Conservation (phyloP, 2,329 filamentous ascomycete genomes). For the Pseudofabraea citricarpa region DNA sequence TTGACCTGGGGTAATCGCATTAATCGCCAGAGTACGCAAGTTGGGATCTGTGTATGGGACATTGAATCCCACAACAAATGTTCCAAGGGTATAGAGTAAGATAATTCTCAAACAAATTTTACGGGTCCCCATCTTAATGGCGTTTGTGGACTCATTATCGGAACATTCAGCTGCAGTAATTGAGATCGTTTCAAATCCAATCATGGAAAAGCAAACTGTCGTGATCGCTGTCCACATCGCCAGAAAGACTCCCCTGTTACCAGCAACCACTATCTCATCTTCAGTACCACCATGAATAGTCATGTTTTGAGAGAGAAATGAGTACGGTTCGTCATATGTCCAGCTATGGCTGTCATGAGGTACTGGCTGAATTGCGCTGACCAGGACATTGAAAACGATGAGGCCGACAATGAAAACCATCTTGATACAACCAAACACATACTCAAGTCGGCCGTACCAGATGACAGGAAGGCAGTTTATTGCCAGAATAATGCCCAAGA, state of each 20-base stretch:
- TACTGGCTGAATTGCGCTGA: constrained; percentile 26
- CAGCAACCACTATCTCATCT: constrained; percentile 15
- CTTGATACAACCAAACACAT: constrained; percentile 58
- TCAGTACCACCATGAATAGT: constrained; percentile 22
- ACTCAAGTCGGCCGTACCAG: constrained; percentile 54
- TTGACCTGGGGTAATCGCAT: constrained; percentile 21
- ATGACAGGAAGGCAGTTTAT: constrained; percentile 33
- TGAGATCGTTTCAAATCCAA: constrained; percentile 37
- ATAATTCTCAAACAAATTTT: constrained; percentile 38
- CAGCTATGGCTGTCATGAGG: constrained; percentile 21
- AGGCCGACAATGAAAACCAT: constrained; percentile 53
- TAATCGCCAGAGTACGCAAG: constrained; percentile 6
- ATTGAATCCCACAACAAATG: constrained; percentile 36
- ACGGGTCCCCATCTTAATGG: constrained; percentile 38
- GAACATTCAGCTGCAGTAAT: constrained; percentile 39
- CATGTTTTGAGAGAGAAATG: constrained; percentile 24
- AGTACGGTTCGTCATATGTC: constrained; percentile 30
- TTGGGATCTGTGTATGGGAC: constrained; percentile 34
- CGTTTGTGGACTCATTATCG: constrained; percentile 34
- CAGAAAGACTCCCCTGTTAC: constrained; percentile 26
- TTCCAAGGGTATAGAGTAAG: constrained; percentile 36
- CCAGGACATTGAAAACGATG: constrained; percentile 43
- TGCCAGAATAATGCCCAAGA: constrained; percentile 26
- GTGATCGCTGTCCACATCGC: constrained; percentile 36
- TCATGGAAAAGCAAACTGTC: constrained; percentile 37